Evolutionary conservation across 1,139 yeast genomes (phyloP).

Genomic region (Suhomyces coccinellae): DNA sequence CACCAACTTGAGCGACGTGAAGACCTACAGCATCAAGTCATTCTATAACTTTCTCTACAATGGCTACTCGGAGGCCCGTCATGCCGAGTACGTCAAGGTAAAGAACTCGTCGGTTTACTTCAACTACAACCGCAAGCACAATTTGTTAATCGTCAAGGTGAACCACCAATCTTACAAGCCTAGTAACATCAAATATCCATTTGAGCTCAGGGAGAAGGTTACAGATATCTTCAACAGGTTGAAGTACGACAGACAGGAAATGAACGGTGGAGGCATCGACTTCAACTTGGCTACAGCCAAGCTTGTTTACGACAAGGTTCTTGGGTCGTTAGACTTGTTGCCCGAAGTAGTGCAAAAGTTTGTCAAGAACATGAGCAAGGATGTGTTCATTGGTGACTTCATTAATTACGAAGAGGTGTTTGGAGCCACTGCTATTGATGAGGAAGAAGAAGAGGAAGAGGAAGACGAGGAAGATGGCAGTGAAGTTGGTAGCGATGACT

Average conservation of each 20-base stretch:
- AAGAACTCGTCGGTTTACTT: slow-evolving; percentile 30
- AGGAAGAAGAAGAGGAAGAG: slow-evolving; percentile 13
- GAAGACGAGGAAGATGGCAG: slow-evolving; percentile 14
- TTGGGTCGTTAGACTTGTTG: slow-evolving; percentile 19
- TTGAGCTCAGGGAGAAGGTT: slow-evolving; percentile 15
- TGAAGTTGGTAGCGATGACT: slow-evolving; percentile 17
- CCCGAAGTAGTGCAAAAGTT: slow-evolving; percentile 24
- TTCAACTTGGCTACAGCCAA: slow-evolving; percentile 29
- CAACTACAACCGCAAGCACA: slow-evolving; percentile 27
- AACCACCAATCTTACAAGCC: slow-evolving; percentile 23
- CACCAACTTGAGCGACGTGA: slow-evolving; percentile 32
- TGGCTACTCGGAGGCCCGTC: slow-evolving; percentile 8
- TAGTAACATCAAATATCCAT: slow-evolving; percentile 18
- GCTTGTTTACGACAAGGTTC: slow-evolving; percentile 29
- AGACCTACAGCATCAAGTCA: slow-evolving; percentile 30
- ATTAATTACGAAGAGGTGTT: slow-evolving; percentile 27
- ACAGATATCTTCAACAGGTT: slow-evolving; percentile 20
- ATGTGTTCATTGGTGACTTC: slow-evolving; percentile 36
- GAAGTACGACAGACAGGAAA: slow-evolving; percentile 17
- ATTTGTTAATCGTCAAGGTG: slow-evolving; percentile 31
- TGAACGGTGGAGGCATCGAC: slow-evolving; percentile 17
- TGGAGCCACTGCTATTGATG: slow-evolving; percentile 10
- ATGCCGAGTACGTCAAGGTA: slow-evolving; percentile 15
- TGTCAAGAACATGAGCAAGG: slow-evolving; percentile 25
- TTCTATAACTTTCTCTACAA: slow-evolving; percentile 19